Evolutionary conservation across 768 basidiomycete genomes (phyloP), one percentile per base, ranked within the genome.

Genomic region (Mycena filopes): DNA sequence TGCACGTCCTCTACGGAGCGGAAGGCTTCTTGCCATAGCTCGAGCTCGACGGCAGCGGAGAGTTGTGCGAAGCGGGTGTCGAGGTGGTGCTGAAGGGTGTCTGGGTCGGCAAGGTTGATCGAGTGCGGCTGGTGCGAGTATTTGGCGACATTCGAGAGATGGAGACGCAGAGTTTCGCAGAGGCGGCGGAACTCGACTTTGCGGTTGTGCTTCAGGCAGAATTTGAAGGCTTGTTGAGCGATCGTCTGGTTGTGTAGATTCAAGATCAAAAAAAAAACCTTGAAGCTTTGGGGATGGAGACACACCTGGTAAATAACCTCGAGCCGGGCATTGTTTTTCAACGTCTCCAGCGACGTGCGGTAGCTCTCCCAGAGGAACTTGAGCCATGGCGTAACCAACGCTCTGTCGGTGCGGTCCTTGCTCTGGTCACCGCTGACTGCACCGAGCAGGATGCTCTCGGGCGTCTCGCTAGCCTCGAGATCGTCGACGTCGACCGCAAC

Each of bases 291-390:
- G 42, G 25, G 28, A 43, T 25, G 26, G 21, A 49, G 29, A 78
- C 89, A 59, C 49, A 93, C 95, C 86, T 98, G 97, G 80, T 99
- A 99, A 66, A 99, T 94, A 20, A 83, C 80, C 79, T 99, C 97
- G 41, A 99, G 80, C 20, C 97, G 83, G 20, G 95, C 93, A 73
- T 98, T 98, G 76, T 98, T 97, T 76, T 98, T 97, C 69, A 98
- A 84, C 3, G 96, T 96, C 81, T 99, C 97, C 43, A 99, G 82
- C 1, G 93, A 95, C 21, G 95, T 98, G 60, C 97, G 89, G 75
- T 98, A 98, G 71, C 94, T 94, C 83, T 99, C 97, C 96, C 96
- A 99, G n/a, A 96, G 85, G 78, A 98, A 98, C 75, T 96, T 96
- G 74, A 99, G 91, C 91, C 96, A 98, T 0, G 97, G 97, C 0